Base-by-base conservation (phyloP, 768 basidiomycete species). In the Pleurotus cornucopiae region DNA sequence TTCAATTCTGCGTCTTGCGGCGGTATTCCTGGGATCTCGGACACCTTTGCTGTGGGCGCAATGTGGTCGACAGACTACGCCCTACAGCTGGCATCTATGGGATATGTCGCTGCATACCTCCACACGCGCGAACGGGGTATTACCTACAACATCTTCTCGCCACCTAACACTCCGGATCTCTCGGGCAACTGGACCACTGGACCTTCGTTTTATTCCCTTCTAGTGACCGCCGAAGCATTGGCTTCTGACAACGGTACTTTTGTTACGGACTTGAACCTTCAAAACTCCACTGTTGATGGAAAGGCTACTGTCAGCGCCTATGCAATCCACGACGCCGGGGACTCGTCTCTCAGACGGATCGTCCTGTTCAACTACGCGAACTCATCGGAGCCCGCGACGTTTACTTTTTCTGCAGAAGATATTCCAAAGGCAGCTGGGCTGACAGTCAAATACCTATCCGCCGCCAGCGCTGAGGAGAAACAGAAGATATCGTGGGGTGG, bases 401-500 rank as follows among this genome's bases (percentile, higher is more conserved):
- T 61, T 23, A 73, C 58, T 44, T 61, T 62, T 54, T 70, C 61
- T 64, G 62, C 46, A 60, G 65, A 54, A 18, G 62, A 60, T 6
- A 37, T 55, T 34, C 65, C 67, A 12, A 26, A 13, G 20, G 25
- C 48, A 6, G 14, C 46, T 18, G 23, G 18, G 13, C 5, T 79
- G 23, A 67, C 67, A 13, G 75, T 81, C 12, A 79, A 79, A 58
- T 83, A 74, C 60, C 69, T 82, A n/a, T 62, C 70, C 3, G 82
- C 82, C 2, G 65, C 76, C 4, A 73, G 69, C 55, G 71, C 80
- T 14, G 63, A 67, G 13, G 84, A 84, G 67, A 74, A 76, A 58
- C 74, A 69, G 55, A 71, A 81, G 44, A 84, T 87, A 63, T 74
- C 77, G 6, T 88, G 84, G 84, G 83, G 82, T 16, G 81, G 80